These are phyloP conservation scores for Nemania bipapillata DNA, from an alignment of 2,329 filamentous ascomycete genomes.

Conservation along the genomic window DNA sequence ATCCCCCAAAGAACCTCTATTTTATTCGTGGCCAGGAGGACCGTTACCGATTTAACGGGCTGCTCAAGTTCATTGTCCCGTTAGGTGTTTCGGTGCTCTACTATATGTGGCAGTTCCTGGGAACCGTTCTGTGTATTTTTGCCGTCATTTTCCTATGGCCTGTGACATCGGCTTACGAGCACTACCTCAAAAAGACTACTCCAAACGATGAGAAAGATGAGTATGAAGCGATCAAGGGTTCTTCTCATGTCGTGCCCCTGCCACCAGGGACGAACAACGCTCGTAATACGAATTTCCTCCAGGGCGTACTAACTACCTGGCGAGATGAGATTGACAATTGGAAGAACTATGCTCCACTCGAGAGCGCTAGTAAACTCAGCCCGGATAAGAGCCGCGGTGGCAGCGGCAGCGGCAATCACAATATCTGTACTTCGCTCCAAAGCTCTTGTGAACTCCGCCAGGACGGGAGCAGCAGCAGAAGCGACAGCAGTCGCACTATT, in stretches of 20 bases:
- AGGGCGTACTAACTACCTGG: background rate
- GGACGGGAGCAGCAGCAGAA: no score
- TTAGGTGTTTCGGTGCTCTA: conserved; percentile 66
- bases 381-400: no score
- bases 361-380: no score
- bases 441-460: no score
- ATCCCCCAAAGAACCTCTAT: conserved; percentile 61
- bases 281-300: background rate
- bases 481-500: no score
- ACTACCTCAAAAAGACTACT: background rate
- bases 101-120: conserved; percentile 69
- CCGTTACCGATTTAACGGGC: conserved; percentile 80
- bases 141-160: conserved; percentile 58
- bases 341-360: no score
- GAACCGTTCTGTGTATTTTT: conserved; percentile 72
- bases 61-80: conserved; percentile 76
- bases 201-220: background rate
- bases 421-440: no score
- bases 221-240: background rate
- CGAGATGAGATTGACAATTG: background rate
- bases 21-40: conserved; percentile 83
- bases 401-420: no score
- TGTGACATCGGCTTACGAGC: conserved; percentile 30
- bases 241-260: no score
- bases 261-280: background rate